Evolutionary conservation across 2,329 filamentous ascomycete species (phyloP).

Genomic region (Xylaria sp.): DNA sequence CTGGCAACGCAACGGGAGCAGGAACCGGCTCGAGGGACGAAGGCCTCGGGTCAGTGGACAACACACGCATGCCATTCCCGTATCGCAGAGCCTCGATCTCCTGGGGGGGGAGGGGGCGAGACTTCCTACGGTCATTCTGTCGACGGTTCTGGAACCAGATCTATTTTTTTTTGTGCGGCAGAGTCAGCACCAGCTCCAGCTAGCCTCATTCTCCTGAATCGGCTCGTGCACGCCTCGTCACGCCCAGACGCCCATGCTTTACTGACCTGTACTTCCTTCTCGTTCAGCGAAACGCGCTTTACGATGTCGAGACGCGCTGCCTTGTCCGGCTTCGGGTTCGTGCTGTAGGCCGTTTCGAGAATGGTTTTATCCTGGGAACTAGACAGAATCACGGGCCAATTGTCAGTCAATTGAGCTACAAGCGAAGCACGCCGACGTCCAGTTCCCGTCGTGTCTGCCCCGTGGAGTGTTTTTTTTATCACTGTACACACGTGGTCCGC

Average conservation of each 20-base stretch:
- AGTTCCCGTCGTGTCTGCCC: neutral
- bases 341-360: constrained; percentile 77
- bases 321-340: constrained; percentile 89
- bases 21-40: constrained; percentile 32
- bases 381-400: constrained; percentile 12
- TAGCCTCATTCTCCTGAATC: constrained; percentile 1
- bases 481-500: constrained; percentile 52
- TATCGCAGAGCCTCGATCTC: constrained; percentile 62
- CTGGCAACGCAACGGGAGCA: constrained; percentile 20
- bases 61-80: constrained; percentile 45
- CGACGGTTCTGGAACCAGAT: constrained; percentile 98
- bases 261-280: constrained; percentile 93
- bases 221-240: neutral
- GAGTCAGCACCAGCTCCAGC: constrained; percentile 21
- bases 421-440: neutral
- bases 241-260: neutral
- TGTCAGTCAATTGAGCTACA: constrained; percentile 9
- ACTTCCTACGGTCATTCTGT: constrained; percentile 87
- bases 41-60: constrained; percentile 41
- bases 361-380: constrained; percentile 86
- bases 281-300: constrained; percentile 76
- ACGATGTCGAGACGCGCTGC: constrained; percentile 78
- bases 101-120: constrained; percentile 72
- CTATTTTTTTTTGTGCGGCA: constrained; percentile 40
- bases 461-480: neutral